Conservation (phyloP, 192 early-diverging fungal genomes). For the Backusella westeae region DNA sequence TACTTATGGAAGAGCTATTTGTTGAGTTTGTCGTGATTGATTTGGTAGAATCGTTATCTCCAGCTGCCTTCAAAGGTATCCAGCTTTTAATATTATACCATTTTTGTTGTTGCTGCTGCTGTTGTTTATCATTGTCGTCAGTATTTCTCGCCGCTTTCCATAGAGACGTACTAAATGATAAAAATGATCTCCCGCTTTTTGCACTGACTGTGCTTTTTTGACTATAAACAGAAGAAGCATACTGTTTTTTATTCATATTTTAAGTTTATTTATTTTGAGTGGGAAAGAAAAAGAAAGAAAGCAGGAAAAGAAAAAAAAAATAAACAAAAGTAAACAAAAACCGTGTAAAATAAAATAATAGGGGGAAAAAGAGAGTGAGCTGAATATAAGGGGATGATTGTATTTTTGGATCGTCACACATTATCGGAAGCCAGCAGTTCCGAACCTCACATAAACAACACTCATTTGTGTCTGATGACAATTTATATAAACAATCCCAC, state of each 20-base stretch:
- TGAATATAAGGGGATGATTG: neutral
- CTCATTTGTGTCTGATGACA: neutral
- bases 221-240: conserved; percentile 31
- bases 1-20: conserved; percentile 7
- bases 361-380: neutral
- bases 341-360: neutral
- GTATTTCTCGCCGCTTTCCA: neutral
- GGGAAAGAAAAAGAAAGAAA: conserved; percentile 14
- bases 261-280: neutral
- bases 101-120: neutral
- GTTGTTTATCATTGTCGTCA: neutral
- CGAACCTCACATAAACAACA: neutral
- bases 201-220: conserved; percentile 21
- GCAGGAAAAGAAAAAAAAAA: neutral
- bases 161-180: conserved; percentile 17
- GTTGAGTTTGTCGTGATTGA: neutral
- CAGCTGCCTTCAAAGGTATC: neutral
- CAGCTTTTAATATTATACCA: conserved; percentile 14
- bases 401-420: conserved; percentile 1
- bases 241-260: conserved; percentile 15
- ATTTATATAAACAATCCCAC: neutral
- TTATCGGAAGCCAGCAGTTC: neutral
- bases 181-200: conserved; percentile 20
- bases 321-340: neutral
- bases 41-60: neutral